Evolutionary conservation across 331 rosid species (phyloP).

Genomic region (Acacia pycnantha): DNA sequence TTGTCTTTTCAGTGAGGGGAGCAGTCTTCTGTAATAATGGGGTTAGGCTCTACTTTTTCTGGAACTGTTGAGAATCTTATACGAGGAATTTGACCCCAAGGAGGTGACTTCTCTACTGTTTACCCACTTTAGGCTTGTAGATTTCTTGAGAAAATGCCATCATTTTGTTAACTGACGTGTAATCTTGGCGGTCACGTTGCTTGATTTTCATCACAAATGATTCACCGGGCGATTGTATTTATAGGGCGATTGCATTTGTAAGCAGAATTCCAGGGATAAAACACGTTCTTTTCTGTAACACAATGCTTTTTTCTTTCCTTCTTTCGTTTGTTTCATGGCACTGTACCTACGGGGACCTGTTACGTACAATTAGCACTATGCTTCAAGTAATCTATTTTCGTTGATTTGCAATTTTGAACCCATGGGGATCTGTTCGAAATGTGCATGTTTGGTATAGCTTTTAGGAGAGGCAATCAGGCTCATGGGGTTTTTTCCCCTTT

Average conservation of each 20-base stretch:
- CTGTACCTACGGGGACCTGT: neutral
- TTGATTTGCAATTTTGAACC: neutral
- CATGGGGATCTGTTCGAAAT: neutral
- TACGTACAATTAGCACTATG: neutral
- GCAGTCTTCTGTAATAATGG: conserved; percentile 10
- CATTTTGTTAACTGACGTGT: neutral
- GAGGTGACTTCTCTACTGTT: neutral
- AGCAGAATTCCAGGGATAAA: neutral
- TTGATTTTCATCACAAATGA: neutral
- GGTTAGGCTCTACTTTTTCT: conserved; percentile 2
- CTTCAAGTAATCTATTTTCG: neutral
- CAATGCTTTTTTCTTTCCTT: neutral
- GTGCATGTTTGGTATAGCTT: too few relatives aligned
- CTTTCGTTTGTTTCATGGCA: neutral
- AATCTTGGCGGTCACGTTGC: neutral
- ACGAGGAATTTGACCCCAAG: neutral
- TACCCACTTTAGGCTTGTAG: conserved; percentile 15
- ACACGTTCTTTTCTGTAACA: neutral
- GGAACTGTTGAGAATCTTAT: neutral
- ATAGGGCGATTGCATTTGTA: neutral
- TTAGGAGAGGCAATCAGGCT: too few relatives aligned
- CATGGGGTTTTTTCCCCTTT: too few relatives aligned
- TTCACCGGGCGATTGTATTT: neutral
- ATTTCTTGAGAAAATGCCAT: conserved; percentile 9
- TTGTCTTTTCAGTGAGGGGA: neutral